Conservation (phyloP, 116 monocot genomes). For the Phalaenopsis hybrid region DNA sequence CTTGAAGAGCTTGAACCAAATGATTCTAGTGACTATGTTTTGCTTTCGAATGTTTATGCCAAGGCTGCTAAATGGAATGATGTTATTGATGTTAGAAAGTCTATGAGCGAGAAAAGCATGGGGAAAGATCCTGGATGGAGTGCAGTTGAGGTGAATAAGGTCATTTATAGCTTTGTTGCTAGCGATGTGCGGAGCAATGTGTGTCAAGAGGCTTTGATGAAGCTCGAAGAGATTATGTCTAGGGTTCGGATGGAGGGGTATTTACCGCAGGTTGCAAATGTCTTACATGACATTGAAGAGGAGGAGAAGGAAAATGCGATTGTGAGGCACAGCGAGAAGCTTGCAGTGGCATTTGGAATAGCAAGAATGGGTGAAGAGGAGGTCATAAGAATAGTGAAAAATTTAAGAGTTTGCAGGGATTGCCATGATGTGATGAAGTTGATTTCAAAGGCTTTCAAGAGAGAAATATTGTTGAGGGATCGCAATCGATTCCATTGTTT, state of each 20-base stretch:
- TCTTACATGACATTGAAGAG: constrained; percentile 40
- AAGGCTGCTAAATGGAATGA: constrained; percentile 47
- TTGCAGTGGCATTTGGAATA: constrained; percentile 44
- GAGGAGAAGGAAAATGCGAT: constrained; percentile 39
- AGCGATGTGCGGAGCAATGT: constrained; percentile 11
- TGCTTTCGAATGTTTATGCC: constrained; percentile 53
- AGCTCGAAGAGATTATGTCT: constrained; percentile 30
- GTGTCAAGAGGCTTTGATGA: constrained; percentile 21
- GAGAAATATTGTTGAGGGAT: constrained; percentile 48
- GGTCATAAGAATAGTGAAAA: constrained; percentile 40
- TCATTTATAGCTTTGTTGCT: constrained; percentile 26
- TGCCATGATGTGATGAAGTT: constrained; percentile 50
- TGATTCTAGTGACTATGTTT: constrained; percentile 38
- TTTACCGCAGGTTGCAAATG: constrained; percentile 18
- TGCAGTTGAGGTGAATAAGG: constrained; percentile 32
- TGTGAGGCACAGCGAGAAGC: constrained; percentile 43
- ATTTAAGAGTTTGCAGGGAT: constrained; percentile 37
- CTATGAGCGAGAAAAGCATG: constrained; percentile 31
- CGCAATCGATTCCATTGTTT: constrained; percentile 41
- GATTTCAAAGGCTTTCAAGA: constrained; percentile 33
- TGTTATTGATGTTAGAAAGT: constrained; percentile 27
- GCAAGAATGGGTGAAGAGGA: constrained; percentile 13
- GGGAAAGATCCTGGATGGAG: constrained; percentile 53
- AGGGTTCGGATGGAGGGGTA: constrained; percentile 31
- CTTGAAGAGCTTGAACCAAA: constrained; percentile 45